phyloP scores from a whole-genome alignment of 495 filamentous ascomycete species.

The Clohesyomyces aquaticus region DNA sequence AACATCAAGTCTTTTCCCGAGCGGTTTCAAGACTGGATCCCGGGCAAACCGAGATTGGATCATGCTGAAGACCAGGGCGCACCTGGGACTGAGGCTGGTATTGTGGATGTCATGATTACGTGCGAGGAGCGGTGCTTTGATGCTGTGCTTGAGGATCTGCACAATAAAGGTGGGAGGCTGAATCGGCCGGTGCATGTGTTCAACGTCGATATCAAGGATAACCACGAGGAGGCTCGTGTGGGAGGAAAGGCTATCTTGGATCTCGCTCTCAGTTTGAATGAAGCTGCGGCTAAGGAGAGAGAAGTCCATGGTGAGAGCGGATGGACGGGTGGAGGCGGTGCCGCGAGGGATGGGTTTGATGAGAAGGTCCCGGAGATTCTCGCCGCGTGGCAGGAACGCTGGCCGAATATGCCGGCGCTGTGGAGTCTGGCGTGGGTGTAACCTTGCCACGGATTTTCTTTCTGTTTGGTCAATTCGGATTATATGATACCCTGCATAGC shows the following conservation, averaged over 20 bases:
- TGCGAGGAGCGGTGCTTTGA: slow-evolving; percentile 99
- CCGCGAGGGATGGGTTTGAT: slow-evolving; percentile 78
- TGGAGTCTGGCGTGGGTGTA: slow-evolving; percentile 98
- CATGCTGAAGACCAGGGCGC: slow-evolving; percentile 41
- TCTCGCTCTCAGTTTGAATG: slow-evolving; percentile 82
- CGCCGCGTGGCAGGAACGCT: slow-evolving; percentile 93
- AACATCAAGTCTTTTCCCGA: slow-evolving; percentile 93
- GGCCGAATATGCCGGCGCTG: slow-evolving; percentile 84
- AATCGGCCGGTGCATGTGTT: slow-evolving; percentile 96
- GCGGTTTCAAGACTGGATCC: slow-evolving; percentile 96
- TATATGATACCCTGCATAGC: neutral
- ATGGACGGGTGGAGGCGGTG: slow-evolving; percentile 71
- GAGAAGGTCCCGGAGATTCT: slow-evolving; percentile 91
- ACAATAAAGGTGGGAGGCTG: slow-evolving; percentile 76
- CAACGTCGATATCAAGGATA: slow-evolving; percentile 98
- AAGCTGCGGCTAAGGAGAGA: slow-evolving; percentile 77
- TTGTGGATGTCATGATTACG: slow-evolving; percentile 94
- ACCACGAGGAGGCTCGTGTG: slow-evolving; percentile 91
- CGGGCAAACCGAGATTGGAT: slow-evolving; percentile 78
- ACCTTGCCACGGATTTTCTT: neutral
- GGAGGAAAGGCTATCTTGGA: slow-evolving; percentile 93
- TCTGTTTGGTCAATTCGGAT: neutral
- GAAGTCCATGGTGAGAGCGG: slow-evolving; percentile 61
- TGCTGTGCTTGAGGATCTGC: slow-evolving; percentile 92
- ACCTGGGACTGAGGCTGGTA: slow-evolving; percentile 81